Evolutionary conservation across 345 rosid genomes (phyloP).

Genomic region (Geranium brycei): DNA sequence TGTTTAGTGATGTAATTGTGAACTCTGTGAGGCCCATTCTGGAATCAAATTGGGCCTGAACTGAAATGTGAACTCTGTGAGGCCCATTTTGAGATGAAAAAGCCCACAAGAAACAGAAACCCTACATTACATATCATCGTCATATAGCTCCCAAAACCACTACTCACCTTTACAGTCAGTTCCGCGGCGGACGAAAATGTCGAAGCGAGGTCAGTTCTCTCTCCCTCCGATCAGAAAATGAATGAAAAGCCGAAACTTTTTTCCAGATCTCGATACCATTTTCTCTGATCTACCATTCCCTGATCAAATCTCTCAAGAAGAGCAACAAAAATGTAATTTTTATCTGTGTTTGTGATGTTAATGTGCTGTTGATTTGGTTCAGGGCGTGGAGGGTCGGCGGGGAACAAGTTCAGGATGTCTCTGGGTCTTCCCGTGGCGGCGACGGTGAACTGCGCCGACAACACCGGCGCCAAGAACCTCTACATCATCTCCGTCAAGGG

Average conservation of each 20-base stretch:
- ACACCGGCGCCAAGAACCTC: conserved; percentile 92
- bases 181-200: conserved; percentile 48
- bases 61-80: too few relatives aligned
- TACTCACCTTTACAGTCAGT: not conserved
- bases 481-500: conserved; percentile 93
- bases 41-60: too few relatives aligned
- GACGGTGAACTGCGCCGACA: conserved; percentile 93
- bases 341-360: too few relatives aligned
- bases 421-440: conserved; percentile 99
- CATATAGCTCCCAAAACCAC: conserved; percentile 14
- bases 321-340: too few relatives aligned
- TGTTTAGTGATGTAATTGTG: too few relatives aligned
- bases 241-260: too few relatives aligned
- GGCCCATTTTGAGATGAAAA: too few relatives aligned
- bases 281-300: not conserved
- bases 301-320: not conserved
- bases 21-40: too few relatives aligned
- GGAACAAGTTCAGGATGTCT: conserved; percentile 92
- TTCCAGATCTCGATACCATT: too few relatives aligned
- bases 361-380: not conserved
- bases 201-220: conserved; percentile 61
- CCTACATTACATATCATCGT: too few relatives aligned
- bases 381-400: conserved; percentile 95
- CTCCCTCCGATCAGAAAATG: too few relatives aligned
- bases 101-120: too few relatives aligned